Percentiles rank a stretch among this genome's conserved stretches.
Conservation (phyloP, 257 asterid genomes). For the Capsicum chinense region DNA sequence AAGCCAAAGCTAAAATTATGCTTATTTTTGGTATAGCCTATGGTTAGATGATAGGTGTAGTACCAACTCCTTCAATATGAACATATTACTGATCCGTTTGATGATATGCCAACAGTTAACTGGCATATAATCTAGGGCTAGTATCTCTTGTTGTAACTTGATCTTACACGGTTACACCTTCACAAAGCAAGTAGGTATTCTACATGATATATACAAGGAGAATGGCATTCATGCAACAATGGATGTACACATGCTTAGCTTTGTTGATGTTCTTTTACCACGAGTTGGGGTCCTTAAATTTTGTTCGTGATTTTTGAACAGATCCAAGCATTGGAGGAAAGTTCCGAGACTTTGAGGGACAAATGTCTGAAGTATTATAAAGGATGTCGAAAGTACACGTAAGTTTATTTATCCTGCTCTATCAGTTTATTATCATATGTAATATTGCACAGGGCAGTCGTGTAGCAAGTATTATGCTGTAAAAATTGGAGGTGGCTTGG, state of each 20-base stretch:
- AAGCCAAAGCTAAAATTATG: background rate
- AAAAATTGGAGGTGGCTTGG: background rate
- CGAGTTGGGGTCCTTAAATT: conserved; percentile 34
- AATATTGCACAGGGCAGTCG: background rate
- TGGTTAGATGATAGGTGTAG: background rate
- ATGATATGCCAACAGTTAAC: conserved; percentile 17
- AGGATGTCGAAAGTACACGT: conserved; percentile 94
- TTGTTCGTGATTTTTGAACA: conserved; percentile 51
- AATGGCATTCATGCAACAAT: conserved; percentile 19
- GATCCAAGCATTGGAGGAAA: conserved; percentile 94
- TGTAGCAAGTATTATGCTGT: conserved; percentile 17
- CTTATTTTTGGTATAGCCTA: background rate
- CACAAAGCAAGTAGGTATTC: background rate
- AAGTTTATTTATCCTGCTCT: conserved; percentile 42
- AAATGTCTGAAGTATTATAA: conserved; percentile 85
- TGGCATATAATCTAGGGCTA: background rate
- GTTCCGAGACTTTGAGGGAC: conserved; percentile 77
- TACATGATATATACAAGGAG: background rate
- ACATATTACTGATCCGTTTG: background rate
- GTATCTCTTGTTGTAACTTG: background rate
- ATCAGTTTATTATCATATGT: conserved; percentile 25
- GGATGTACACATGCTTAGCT: background rate
- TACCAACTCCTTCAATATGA: background rate
- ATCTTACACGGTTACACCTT: background rate
- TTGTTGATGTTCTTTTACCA: conserved; percentile 19